Evolutionary conservation across 352 stramenopile genomes (phyloP), one percentile per base, ranked within the genome.

Genomic region (Aphanomyces euteiches): DNA sequence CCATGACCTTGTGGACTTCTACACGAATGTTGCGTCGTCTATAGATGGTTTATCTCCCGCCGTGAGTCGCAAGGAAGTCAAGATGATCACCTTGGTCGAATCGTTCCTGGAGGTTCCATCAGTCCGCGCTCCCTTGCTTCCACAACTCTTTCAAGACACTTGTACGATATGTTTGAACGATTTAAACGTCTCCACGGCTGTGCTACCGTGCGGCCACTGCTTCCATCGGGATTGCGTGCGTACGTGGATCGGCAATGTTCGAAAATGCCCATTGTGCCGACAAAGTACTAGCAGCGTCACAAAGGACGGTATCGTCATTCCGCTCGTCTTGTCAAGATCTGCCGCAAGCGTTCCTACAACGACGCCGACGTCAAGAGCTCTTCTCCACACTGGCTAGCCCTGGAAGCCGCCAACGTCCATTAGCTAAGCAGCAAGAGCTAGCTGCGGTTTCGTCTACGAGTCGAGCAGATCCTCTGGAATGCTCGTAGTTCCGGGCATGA

Each of bases 251-350:
- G 59, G 43, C 38, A 36, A 56, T 0, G 54, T 41, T 15, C 47
- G 41, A 56, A 67, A 10, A 41, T 67, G 59, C 28, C 59, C 59
- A 7, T 2, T 67, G 17, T 67, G 59, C 54, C 59, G 59, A n/a
- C 37, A 28, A 28, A 28, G 28, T 28, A 28, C 28, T 28, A 28
- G 28, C 28, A 28, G 28, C 28, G 28, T 28, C 28, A 28, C 28
- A 28, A 28, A 28, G 28, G 28, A 28, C 28, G 28, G 28, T 28
- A 28, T 28, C 28, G 28, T 28, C 28, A 28, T 28, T 28, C 28
- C 28, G 2, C 28, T 28, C 28, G 28, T 28, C 28, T 28, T 28
- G 28, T 2, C 28, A 28, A 28, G 28, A 28, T 28, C 28, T 28
- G 2, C 28, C 0, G 28, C 28, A 28, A 28, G 28, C 28, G 28